Percentiles rank a stretch among this genome's conserved stretches.
Conservation (phyloP, 2,329 filamentous ascomycete species). For the Clarireedia paspali region DNA sequence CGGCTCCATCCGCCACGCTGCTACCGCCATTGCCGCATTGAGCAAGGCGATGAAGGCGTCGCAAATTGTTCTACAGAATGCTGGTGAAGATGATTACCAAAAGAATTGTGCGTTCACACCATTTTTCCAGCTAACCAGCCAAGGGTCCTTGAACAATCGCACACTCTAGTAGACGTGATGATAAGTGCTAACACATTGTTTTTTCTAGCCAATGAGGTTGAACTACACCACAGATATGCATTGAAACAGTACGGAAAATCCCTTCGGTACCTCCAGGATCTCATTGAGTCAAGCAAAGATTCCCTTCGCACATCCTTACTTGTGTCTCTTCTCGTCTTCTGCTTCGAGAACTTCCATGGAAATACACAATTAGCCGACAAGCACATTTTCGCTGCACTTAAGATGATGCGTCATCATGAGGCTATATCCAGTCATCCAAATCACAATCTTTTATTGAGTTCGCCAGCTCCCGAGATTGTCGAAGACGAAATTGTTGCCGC, state of each 20-base stretch:
- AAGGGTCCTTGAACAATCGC: too few relatives aligned
- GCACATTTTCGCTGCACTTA: constrained; percentile 14
- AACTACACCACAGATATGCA: constrained; percentile 16
- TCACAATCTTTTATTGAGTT: neutral
- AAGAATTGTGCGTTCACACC: neutral
- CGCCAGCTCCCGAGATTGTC: constrained; percentile 9
- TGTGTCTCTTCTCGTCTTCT: constrained; percentile 19
- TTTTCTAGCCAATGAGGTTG: neutral
- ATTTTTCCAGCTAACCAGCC: too few relatives aligned
- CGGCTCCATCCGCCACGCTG: constrained; percentile 12
- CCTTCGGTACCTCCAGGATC: constrained; percentile 12
- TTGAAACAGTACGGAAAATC: constrained; percentile 17
- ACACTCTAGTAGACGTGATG: neutral
- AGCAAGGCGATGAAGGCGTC: constrained; percentile 12
- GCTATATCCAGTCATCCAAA: constrained; percentile 1
- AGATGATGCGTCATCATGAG: constrained; percentile 14
- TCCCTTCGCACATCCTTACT: constrained; percentile 17
- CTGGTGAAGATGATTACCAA: neutral
- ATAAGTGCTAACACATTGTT: neutral
- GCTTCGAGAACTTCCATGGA: constrained; percentile 20
- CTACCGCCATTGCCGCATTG: constrained; percentile 16
- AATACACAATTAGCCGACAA: constrained; percentile 12
- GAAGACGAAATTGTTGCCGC: constrained; percentile 17
- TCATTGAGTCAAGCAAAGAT: constrained; percentile 7
- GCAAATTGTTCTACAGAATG: neutral